Evolutionary conservation across 2,329 filamentous ascomycete genomes (phyloP), one percentile per base, ranked within the genome.

Genomic region (Rhynchosporium graminicola): DNA sequence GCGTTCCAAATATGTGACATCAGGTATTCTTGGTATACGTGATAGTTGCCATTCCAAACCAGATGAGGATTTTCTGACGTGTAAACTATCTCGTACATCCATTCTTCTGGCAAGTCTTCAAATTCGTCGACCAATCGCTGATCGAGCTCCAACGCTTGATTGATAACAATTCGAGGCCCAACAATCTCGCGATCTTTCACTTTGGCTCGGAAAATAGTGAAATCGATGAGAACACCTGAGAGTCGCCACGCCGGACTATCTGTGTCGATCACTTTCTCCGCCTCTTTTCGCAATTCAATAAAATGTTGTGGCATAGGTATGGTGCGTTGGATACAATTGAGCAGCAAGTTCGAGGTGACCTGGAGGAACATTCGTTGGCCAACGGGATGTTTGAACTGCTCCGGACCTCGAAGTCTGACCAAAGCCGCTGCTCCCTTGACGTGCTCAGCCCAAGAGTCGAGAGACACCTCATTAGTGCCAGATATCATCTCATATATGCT

Each of bases 401-500:
- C 74, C 12, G 74, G 67, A n/a, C 82, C 83, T 56, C 83, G 78
- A 67, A 84, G 74, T 56, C 76, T 77, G 3, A 82, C 78, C n/a
- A 85, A 74, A 2, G 79, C 77, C 1, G 79, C 79, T 1, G 83
- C 82, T 13, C 82, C 82, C 56, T 79, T 80, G 47, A 84, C 77
- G 67, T 85, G 83, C 59, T 82, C 76, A 60, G 82, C 77, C 79
- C 82, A 85, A 5, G 80, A 80, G 54, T 76, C 73, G 65, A 83
- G 75, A 0, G 80, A 83, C 57, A 78, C 76, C 10, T 77, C 73
- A 6, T 76, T 78, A 28, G 74, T 76, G 15, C 81, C 81, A 7
- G 80, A 78, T 60, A 84, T 76, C 67, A 80, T 82, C 70, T 85
- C 82, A 43, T 81, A 85, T 3, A 82, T 79, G 51, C 81, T 78